Base-by-base conservation (phyloP, 495 filamentous ascomycete species). In the Pseudotulostoma volvatum region DNA sequence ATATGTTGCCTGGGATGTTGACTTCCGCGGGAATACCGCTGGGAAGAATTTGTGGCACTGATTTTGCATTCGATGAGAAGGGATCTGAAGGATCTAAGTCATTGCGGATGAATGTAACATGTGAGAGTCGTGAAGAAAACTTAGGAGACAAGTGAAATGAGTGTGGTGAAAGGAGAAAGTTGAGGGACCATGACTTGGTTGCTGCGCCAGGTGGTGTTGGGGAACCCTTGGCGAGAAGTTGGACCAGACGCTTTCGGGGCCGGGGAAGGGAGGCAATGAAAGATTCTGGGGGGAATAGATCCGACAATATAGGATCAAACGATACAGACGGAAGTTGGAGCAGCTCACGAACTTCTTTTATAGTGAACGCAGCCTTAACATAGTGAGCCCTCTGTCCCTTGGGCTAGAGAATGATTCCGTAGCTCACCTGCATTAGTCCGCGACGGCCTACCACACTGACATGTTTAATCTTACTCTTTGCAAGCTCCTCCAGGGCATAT, bases 331-430 rank as follows among this genome's bases (percentile, higher is more conserved):
- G 73, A n/a, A 96, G 66, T 25, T 81, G 77, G 46, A 93, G 71
- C 1, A 95, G 63, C 51, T 96, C 90, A 3, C 90, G 75, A 1
- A 83, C 56, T 54, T 97, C 90, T 54, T 93, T 96, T 44, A 92
- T 88, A 0, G 92, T 94, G 52, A 94, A 96, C 0, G 90, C 69
- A 9, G 83, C 86, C 76, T 88, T 44, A 3, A 31, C 11, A 37
- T 14, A 15, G 39, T 31, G 17, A 45, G 48, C 20, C 46, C 43
- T 25, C 31, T 11, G 5, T 28, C 23, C 23, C 11, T 11, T 28
- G n/a, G n/a, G n/a, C n/a, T n/a, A n/a, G n/a, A n/a, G n/a, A n/a
- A n/a, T n/a, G n/a, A n/a, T n/a, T 28, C 5, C 11, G 23, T 1
- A 39, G 37, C 55, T 37, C 49, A 78, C 79, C 67, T 94, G 87